Conservation (phyloP, 805 yeast species). For the Starmera quercuum region DNA sequence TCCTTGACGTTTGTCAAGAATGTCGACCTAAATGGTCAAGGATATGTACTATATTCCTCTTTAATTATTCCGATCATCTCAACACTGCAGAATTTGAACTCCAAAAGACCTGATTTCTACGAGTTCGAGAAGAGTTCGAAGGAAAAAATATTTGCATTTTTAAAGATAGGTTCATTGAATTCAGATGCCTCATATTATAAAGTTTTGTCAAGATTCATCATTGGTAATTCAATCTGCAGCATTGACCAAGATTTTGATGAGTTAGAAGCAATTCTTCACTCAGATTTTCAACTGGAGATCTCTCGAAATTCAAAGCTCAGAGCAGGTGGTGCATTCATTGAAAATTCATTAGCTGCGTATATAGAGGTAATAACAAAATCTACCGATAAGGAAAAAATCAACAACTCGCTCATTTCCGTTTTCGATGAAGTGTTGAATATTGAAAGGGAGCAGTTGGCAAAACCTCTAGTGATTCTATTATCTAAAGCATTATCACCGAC, state of each 20-base stretch:
- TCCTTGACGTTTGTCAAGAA: constrained; percentile 23
- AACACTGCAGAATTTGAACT: constrained; percentile 35
- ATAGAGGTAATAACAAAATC: constrained; percentile 12
- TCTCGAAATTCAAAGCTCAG: constrained; percentile 22
- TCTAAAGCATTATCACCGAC: constrained; percentile 11
- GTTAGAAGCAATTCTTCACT: constrained; percentile 22
- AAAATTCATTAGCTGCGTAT: constrained; percentile 23
- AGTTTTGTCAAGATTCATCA: constrained; percentile 15
- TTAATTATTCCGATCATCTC: constrained; percentile 42
- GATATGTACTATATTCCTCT: constrained; percentile 35
- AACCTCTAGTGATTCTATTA: constrained; percentile 6
- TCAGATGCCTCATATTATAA: constrained; percentile 45
- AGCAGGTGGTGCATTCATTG: constrained; percentile 21
- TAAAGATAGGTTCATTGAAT: constrained; percentile 45
- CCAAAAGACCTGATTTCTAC: constrained; percentile 48
- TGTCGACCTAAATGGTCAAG: constrained; percentile 20
- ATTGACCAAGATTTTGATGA: constrained; percentile 10
- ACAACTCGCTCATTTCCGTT: constrained; percentile 10
- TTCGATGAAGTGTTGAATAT: constrained; percentile 1
- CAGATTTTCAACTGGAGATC: constrained; percentile 19
- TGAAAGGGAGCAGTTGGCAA: constrained; percentile 4
- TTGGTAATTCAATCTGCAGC: constrained; percentile 7
- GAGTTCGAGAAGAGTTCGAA: constrained; percentile 39
- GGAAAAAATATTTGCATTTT: constrained; percentile 35
- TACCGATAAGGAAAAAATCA: constrained; percentile 1